Evolutionary conservation across 2,329 filamentous ascomycete species (phyloP).

Genomic region (Fusarium tricinctum): DNA sequence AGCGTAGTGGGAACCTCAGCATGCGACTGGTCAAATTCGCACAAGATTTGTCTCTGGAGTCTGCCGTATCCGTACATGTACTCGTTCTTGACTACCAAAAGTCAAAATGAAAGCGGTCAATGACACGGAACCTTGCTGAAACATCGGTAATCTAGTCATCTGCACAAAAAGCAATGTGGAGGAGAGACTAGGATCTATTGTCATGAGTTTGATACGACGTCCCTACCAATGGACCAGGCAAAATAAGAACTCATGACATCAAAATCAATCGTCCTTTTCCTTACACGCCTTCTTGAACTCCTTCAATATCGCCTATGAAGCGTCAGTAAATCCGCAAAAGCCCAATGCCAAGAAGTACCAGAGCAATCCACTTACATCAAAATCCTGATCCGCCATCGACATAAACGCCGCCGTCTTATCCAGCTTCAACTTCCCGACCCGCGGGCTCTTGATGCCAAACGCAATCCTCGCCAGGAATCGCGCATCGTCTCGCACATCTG

Average conservation of each 20-base stretch:
- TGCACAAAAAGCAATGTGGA: too few species aligned
- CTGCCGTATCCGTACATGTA: too few species aligned
- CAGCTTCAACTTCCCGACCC: constrained; percentile 64
- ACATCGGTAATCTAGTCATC: too few species aligned
- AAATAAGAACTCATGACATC: neutral
- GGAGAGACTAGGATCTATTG: too few species aligned
- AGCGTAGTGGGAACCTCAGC: neutral
- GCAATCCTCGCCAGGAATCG: constrained; percentile 71
- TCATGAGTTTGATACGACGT: neutral
- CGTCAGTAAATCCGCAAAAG: constrained; percentile 9
- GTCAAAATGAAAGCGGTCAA: too few species aligned
- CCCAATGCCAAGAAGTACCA: neutral
- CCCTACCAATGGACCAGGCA: neutral
- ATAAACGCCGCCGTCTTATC: constrained; percentile 62
- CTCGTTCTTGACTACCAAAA: too few species aligned
- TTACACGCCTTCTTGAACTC: constrained; percentile 43
- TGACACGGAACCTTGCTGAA: too few species aligned
- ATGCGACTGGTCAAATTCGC: neutral
- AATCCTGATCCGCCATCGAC: constrained; percentile 68
- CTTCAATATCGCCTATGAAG: constrained; percentile 33
- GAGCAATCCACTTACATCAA: constrained; percentile 55
- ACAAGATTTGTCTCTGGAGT: neutral
- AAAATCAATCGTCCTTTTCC: constrained; percentile 27
- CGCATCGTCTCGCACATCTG: constrained; percentile 67
- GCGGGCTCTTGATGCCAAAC: constrained; percentile 73